Conservation (phyloP, 2,329 filamentous ascomycete species). For the Aspergillus pseudoviridinutans region DNA sequence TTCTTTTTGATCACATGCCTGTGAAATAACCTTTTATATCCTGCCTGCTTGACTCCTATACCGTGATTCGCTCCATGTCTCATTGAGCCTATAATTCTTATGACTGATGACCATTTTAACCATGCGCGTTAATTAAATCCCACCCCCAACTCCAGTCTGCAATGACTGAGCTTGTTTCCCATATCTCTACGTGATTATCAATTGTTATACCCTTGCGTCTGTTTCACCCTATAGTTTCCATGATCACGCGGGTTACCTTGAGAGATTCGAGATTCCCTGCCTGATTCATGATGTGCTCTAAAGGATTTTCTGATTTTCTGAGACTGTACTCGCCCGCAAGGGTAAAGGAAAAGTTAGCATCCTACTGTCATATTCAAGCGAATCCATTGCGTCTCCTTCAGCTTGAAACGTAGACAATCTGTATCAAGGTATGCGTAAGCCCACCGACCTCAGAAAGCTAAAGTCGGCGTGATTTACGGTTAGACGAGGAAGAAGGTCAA, state of each 20-base stretch:
- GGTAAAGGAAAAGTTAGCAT: constrained; percentile 9
- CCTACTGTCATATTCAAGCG: not conserved
- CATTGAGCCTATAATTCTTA: constrained; percentile 3
- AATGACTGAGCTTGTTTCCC: not conserved
- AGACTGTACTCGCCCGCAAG: constrained; percentile 9
- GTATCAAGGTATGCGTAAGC: not conserved
- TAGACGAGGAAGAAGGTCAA: too few relatives aligned
- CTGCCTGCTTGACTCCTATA: not conserved
- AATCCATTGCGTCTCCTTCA: not conserved
- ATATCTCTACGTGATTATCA: not conserved
- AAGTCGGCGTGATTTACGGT: too few relatives aligned
- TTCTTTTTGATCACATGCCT: not conserved
- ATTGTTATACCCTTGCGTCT: not conserved
- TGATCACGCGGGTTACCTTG: not conserved
- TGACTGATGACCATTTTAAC: not conserved
- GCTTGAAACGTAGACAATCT: not conserved
- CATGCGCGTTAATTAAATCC: not conserved
- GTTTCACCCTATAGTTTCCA: not conserved
- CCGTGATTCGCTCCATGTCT: constrained; percentile 2
- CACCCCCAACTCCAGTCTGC: not conserved
- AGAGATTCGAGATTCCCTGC: not conserved
- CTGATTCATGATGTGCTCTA: not conserved
- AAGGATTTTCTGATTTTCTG: constrained; percentile 7
- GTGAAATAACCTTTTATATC: not conserved
- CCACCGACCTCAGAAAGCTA: not conserved